Conservation (phyloP, 306 rosid genomes). For the Canavalia ensiformis region DNA sequence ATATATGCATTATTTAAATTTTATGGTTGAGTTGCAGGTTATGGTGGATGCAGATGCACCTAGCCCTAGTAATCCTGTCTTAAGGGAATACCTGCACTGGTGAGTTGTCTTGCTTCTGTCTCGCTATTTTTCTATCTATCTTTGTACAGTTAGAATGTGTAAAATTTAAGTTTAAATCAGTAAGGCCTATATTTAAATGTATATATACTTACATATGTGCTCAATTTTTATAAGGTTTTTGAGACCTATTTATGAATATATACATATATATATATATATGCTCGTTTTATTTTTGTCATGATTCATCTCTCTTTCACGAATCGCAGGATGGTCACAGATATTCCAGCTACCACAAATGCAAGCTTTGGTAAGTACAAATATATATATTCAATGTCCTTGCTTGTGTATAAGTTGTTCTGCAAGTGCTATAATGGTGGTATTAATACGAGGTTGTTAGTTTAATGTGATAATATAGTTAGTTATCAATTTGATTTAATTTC, state of each 20-base stretch:
- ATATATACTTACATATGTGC: not conserved
- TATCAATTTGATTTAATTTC: not conserved
- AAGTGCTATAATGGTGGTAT: not conserved
- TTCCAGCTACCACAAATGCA: conserved; percentile 60
- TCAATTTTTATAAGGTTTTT: not conserved
- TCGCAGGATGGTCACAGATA: conserved; percentile 62
- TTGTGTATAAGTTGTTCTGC: not conserved
- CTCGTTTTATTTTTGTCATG: not conserved
- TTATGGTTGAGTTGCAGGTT: conserved; percentile 44
- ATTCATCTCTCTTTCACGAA: not conserved
- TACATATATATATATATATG: too few species aligned
- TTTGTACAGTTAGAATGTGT: not conserved
- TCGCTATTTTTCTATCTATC: not conserved
- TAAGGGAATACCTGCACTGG: conserved; percentile 66
- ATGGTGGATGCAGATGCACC: conserved; percentile 66
- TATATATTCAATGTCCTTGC: not conserved
- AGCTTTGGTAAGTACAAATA: conserved; percentile 48
- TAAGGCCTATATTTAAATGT: not conserved
- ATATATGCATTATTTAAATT: not conserved
- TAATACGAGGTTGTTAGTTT: not conserved
- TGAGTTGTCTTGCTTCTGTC: not conserved
- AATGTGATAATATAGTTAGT: not conserved
- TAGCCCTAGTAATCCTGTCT: conserved; percentile 57
- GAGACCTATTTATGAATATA: not conserved
- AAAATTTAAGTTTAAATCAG: not conserved